phyloP scores from a whole-genome alignment of 371 early-diverging fungal species.

The Massospora cicadina region DNA sequence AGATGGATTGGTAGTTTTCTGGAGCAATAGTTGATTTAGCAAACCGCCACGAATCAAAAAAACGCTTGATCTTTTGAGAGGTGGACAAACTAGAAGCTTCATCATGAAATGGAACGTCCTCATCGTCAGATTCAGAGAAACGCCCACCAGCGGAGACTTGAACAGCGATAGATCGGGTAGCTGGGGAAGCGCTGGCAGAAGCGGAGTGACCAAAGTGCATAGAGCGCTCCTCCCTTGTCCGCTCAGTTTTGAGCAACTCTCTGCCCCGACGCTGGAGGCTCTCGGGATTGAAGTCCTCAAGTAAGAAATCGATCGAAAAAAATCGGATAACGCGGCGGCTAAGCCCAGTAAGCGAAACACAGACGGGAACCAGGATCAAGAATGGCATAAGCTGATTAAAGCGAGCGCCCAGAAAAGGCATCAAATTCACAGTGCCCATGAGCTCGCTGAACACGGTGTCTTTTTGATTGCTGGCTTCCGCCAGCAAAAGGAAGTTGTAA shows the following conservation, averaged over 20 bases:
- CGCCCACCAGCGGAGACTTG: neutral
- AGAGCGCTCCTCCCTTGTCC: neutral
- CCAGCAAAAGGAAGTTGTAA: constrained; percentile 3
- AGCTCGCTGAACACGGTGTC: neutral
- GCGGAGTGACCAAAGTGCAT: neutral
- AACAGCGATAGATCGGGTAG: neutral
- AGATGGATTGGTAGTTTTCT: neutral
- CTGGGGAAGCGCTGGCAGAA: neutral
- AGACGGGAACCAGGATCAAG: constrained; percentile 4
- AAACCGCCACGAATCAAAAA: neutral
- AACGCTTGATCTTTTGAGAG: neutral
- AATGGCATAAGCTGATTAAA: constrained; percentile 1
- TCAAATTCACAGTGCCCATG: neutral
- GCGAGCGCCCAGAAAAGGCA: neutral
- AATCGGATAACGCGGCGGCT: neutral
- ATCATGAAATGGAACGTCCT: neutral
- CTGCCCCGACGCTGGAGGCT: neutral
- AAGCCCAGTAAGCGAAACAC: neutral
- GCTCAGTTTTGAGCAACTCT: neutral
- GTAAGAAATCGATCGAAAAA: constrained; percentile 7
- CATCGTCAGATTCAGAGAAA: neutral
- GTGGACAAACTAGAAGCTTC: neutral
- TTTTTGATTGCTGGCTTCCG: neutral
- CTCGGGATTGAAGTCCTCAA: neutral
- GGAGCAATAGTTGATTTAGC: neutral